phyloP scores from a whole-genome alignment of 768 basidiomycete species.

The Tylopilus felleus region DNA sequence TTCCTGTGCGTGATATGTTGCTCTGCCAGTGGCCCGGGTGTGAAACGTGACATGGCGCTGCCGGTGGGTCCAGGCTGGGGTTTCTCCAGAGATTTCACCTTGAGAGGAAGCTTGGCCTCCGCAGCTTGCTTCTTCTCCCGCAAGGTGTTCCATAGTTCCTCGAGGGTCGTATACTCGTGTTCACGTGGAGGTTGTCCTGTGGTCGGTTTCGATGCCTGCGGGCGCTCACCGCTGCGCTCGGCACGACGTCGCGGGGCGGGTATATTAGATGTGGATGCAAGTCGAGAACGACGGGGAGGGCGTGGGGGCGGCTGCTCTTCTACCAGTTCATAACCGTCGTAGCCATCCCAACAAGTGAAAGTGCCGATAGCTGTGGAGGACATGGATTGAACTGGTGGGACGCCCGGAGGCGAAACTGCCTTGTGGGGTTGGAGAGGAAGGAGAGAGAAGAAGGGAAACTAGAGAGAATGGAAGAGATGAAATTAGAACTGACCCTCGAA shows the following conservation, averaged over 20 bases:
- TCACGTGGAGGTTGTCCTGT: slow-evolving; percentile 15
- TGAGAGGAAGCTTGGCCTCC: slow-evolving; percentile 65
- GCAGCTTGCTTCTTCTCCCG: slow-evolving; percentile 61
- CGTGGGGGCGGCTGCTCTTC: slow-evolving; percentile 15
- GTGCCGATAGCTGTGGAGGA: slow-evolving; percentile 33
- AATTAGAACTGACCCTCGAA: slow-evolving; percentile 29
- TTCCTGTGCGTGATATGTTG: slow-evolving; percentile 26
- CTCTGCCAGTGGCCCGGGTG: no score
- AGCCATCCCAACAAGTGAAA: slow-evolving; percentile 34
- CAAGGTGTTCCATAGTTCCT: slow-evolving; percentile 64
- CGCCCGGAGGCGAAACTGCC: slow-evolving; percentile 19
- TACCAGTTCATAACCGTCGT: slow-evolving; percentile 27
- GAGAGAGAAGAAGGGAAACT: slow-evolving; percentile 15
- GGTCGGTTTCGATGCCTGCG: slow-evolving; percentile 14
- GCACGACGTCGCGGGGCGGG: slow-evolving; percentile 10
- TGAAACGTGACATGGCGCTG: slow-evolving; percentile 23
- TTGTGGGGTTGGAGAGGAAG: slow-evolving; percentile 21
- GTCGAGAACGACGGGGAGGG: slow-evolving; percentile 22
- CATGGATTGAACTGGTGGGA: slow-evolving; percentile 19
- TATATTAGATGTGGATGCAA: slow-evolving; percentile 17
- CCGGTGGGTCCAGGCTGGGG: slow-evolving; percentile 21
- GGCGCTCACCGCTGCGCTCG: slow-evolving; percentile 23
- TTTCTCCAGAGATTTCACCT: slow-evolving; percentile 63
- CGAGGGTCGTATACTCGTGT: slow-evolving; percentile 37
- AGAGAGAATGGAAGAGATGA: slow-evolving; percentile 11